Evolutionary conservation across 2,329 filamentous ascomycete species (phyloP).

Genomic region (Bipolaris zeicola): DNA sequence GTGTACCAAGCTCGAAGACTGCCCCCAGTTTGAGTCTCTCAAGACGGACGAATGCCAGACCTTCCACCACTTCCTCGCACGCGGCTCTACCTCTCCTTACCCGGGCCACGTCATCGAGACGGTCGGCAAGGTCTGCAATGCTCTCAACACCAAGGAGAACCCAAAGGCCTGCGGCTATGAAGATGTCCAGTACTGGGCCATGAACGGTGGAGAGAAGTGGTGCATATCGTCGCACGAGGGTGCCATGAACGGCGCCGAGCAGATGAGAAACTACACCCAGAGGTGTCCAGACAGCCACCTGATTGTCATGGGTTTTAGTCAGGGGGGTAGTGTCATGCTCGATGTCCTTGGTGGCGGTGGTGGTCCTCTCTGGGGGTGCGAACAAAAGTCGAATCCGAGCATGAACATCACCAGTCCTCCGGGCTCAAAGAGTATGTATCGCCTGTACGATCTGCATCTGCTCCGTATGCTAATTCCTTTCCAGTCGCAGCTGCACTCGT

Average conservation of each 20-base stretch:
- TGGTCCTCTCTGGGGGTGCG: constrained; percentile 33
- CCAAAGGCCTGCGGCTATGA: constrained; percentile 35
- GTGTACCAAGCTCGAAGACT: constrained; percentile 37
- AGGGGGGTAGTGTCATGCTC: constrained; percentile 33
- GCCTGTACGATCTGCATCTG: too few species aligned
- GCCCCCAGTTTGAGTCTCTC: constrained; percentile 29
- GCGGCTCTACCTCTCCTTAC: constrained; percentile 36
- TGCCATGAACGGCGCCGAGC: constrained; percentile 30
- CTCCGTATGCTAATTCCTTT: constrained; percentile 10
- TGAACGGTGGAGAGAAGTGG: constrained; percentile 34
- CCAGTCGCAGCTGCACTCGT: constrained; percentile 32
- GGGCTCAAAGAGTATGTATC: constrained; percentile 28
- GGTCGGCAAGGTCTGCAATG: constrained; percentile 33
- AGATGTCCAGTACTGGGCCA: constrained; percentile 33
- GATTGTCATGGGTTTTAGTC: constrained; percentile 36
- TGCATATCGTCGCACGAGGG: constrained; percentile 36
- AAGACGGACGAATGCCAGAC: constrained; percentile 33
- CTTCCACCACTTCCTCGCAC: constrained; percentile 34
- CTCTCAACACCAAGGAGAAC: constrained; percentile 29
- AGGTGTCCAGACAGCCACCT: constrained; percentile 36
- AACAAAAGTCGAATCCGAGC: constrained; percentile 26
- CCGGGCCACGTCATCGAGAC: constrained; percentile 36
- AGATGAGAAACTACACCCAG: constrained; percentile 37
- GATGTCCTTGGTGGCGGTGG: constrained; percentile 36
- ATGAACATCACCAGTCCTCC: constrained; percentile 29